A percentile compares a stretch with the other conserved stretches of the same genome.
phyloP scores from a whole-genome alignment of 495 filamentous ascomycete genomes.

The Rusavskia elegans region DNA sequence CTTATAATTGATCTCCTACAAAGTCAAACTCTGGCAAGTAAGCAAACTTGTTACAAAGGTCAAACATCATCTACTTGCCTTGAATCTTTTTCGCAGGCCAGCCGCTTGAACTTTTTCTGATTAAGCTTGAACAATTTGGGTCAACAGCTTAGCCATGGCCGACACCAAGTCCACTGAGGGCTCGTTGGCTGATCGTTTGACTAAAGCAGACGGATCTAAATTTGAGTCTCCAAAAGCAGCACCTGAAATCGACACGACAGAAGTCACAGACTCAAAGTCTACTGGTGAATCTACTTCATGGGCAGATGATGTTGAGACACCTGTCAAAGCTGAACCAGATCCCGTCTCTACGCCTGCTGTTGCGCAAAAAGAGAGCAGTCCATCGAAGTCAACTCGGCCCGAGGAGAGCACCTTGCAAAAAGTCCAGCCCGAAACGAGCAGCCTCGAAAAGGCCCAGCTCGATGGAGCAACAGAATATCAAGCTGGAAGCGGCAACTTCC shows the following conservation, averaged over 20 bases:
- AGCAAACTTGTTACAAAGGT: too few species aligned
- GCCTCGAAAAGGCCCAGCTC: neutral
- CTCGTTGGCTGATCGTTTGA: neutral
- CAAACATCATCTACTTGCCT: too few species aligned
- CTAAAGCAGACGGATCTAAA: neutral
- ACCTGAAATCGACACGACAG: neutral
- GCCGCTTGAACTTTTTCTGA: too few species aligned
- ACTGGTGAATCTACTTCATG: slow-evolving; percentile 11
- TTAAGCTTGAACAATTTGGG: neutral
- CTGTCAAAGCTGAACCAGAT: slow-evolving; percentile 5
- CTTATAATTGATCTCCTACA: too few species aligned
- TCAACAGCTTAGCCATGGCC: neutral
- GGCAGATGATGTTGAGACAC: slow-evolving; percentile 20
- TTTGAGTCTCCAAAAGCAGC: neutral
- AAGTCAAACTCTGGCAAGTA: too few species aligned
- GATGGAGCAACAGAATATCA: slow-evolving; percentile 7
- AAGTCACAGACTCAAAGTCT: neutral
- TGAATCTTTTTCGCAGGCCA: too few species aligned
- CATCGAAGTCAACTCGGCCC: too few species aligned
- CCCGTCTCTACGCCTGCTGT: neutral
- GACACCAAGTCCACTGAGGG: neutral
- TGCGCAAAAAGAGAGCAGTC: too few species aligned
- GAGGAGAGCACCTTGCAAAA: neutral
- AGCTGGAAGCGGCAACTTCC: slow-evolving; percentile 12
- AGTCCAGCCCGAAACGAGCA: neutral